Conservation (phyloP, 768 basidiomycete species). For the Tricholoma matsutake region DNA sequence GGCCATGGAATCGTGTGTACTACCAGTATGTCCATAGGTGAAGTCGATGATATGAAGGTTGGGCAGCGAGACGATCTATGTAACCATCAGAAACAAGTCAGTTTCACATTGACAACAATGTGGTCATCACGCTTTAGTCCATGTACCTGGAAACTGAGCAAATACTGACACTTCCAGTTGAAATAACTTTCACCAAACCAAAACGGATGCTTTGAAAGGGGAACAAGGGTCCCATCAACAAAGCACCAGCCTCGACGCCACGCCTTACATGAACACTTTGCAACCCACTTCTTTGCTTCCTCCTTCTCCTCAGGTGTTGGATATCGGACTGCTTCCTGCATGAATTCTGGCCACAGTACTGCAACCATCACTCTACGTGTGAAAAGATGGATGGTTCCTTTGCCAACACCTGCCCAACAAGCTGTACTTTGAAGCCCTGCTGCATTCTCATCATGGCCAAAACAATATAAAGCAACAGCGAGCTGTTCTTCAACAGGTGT, state of each 20-base stretch:
- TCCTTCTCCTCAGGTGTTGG: not conserved
- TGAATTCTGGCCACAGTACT: not conserved
- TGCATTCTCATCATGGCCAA: not conserved
- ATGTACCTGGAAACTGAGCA: conserved; percentile 16
- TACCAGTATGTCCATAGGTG: conserved; percentile 30
- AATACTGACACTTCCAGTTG: conserved; percentile 24
- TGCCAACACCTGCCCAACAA: not conserved
- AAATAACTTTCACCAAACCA: conserved; percentile 26
- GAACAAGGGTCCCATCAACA: not conserved
- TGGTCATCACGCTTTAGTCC: too few species aligned
- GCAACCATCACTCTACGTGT: not conserved
- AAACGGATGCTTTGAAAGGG: conserved; percentile 12
- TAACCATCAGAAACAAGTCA: not conserved
- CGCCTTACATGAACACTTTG: not conserved
- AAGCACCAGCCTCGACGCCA: not conserved
- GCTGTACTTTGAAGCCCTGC: not conserved
- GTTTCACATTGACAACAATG: too few species aligned
- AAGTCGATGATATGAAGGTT: conserved; percentile 35
- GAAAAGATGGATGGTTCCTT: not conserved
- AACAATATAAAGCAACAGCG: not conserved
- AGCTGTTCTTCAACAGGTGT: not conserved
- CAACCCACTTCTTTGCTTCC: not conserved
- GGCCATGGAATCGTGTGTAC: conserved; percentile 34
- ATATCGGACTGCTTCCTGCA: not conserved
- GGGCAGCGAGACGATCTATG: conserved; percentile 24